A percentile compares a stretch with the other conserved stretches of the same genome.
These are phyloP conservation scores for Piper betle DNA, from an alignment of 164 flowering plant species.

Conservation along the genomic window DNA sequence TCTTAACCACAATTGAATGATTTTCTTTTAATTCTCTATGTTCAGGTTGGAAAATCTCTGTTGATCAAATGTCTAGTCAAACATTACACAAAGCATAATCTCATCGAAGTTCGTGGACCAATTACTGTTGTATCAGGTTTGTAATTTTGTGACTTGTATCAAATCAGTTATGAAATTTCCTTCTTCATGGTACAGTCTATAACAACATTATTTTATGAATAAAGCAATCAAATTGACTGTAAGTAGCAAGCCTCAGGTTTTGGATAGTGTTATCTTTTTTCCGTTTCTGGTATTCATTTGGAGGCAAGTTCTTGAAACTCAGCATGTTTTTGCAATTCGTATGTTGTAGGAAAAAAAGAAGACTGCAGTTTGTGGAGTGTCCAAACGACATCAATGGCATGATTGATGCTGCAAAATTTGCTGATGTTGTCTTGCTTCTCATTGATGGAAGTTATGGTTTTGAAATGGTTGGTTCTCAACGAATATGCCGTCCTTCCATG, in stretches of 20 bases:
- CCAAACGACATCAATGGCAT: slow-evolving; percentile 96
- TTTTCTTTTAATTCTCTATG: neutral
- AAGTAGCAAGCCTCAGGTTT: no score
- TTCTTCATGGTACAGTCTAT: no score
- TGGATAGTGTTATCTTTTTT: no score
- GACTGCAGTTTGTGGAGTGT: slow-evolving; percentile 91
- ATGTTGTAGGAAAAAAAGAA: slow-evolving; percentile 61
- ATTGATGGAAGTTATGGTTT: slow-evolving; percentile 96
- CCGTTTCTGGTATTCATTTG: neutral
- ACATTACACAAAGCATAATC: slow-evolving; percentile 82
- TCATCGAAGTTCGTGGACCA: slow-evolving; percentile 85
- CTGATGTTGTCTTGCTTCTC: slow-evolving; percentile 82
- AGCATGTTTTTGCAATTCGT: neutral
- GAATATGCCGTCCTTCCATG: neutral
- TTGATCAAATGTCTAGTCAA: slow-evolving; percentile 75
- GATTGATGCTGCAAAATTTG: slow-evolving; percentile 91
- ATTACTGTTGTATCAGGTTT: slow-evolving; percentile 89
- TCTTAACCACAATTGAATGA: no score
- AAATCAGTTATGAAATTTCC: neutral
- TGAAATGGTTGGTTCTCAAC: slow-evolving; percentile 65
- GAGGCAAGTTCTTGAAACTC: neutral
- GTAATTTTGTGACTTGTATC: neutral
- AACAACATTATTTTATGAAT: no score
- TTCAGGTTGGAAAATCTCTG: slow-evolving; percentile 89
- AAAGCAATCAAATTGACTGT: no score